These are phyloP conservation scores for Croton setiger DNA, from an alignment of 441 rosid genomes.

Conservation along the genomic window DNA sequence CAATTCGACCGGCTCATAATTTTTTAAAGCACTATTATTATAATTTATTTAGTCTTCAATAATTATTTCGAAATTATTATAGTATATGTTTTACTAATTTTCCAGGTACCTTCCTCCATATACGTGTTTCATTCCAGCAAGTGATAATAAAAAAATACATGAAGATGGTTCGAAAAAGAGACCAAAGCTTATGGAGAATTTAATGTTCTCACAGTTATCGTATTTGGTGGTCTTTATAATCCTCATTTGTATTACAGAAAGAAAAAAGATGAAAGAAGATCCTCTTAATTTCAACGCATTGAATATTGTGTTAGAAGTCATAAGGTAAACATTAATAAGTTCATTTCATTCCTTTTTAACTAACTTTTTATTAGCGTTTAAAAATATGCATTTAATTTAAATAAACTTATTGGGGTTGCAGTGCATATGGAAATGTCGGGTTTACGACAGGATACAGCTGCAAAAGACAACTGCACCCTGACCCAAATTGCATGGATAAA, in stretches of 20 bases:
- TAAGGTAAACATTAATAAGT: constrained; percentile 38
- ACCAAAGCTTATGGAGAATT: background rate
- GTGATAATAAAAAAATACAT: background rate
- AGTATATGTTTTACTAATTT: background rate
- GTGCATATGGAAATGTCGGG: constrained; percentile 76
- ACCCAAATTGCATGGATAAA: constrained; percentile 32
- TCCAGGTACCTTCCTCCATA: constrained; percentile 26
- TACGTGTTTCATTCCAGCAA: constrained; percentile 10
- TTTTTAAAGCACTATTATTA: too few relatives aligned
- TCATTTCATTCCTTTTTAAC: background rate
- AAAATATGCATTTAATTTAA: too few relatives aligned
- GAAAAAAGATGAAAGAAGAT: constrained; percentile 42
- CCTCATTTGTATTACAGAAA: constrained; percentile 49
- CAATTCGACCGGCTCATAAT: too few relatives aligned
- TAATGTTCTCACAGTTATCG: constrained; percentile 30
- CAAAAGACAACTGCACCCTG: constrained; percentile 25
- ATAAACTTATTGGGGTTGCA: too few relatives aligned
- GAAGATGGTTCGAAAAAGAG: background rate
- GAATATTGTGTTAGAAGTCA: constrained; percentile 52
- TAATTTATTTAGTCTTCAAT: too few relatives aligned
- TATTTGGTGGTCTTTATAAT: constrained; percentile 43
- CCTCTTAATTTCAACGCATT: constrained; percentile 57
- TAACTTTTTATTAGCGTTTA: too few relatives aligned
- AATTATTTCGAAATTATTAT: too few relatives aligned
- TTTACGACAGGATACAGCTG: constrained; percentile 63